Percentiles rank a stretch among this genome's conserved stretches.
phyloP scores from a whole-genome alignment of 768 basidiomycete genomes.

The Auricularia heimuer region DNA sequence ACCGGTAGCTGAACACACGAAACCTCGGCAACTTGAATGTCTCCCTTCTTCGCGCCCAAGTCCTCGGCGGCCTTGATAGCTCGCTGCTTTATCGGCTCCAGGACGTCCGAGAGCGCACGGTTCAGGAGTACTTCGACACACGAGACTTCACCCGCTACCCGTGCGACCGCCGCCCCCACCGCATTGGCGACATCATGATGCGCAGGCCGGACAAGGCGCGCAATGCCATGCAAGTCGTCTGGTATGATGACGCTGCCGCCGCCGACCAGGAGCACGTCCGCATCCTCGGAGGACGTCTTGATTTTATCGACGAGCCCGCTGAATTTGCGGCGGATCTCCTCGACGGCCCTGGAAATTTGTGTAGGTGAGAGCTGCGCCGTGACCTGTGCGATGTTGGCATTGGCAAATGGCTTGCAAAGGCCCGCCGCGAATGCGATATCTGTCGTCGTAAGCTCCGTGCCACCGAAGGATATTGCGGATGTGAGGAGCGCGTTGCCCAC shows the following conservation, averaged over 20 bases:
- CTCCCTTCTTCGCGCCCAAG: constrained; percentile 37
- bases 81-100: constrained; percentile 24
- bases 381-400: constrained; percentile 5
- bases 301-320: constrained; percentile 23
- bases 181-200: constrained; percentile 30
- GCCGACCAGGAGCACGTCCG: constrained; percentile 53
- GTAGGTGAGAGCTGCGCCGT: not conserved
- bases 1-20: constrained; percentile 45
- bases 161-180: constrained; percentile 40
- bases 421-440: constrained; percentile 42
- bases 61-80: constrained; percentile 24
- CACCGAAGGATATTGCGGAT: constrained; percentile 48
- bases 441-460: constrained; percentile 46
- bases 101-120: constrained; percentile 21
- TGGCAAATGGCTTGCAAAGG: constrained; percentile 19
- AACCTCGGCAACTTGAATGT: constrained; percentile 44
- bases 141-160: constrained; percentile 50
- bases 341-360: not conserved
- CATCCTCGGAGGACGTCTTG: constrained; percentile 52
- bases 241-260: constrained; percentile 57
- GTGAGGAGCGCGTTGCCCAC: constrained; percentile 45
- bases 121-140: constrained; percentile 26
- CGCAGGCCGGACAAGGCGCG: constrained; percentile 36
- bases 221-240: constrained; percentile 39
- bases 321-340: constrained; percentile 1